phyloP scores from a whole-genome alignment of 192 early-diverging fungal species.

The Podila horticola region DNA sequence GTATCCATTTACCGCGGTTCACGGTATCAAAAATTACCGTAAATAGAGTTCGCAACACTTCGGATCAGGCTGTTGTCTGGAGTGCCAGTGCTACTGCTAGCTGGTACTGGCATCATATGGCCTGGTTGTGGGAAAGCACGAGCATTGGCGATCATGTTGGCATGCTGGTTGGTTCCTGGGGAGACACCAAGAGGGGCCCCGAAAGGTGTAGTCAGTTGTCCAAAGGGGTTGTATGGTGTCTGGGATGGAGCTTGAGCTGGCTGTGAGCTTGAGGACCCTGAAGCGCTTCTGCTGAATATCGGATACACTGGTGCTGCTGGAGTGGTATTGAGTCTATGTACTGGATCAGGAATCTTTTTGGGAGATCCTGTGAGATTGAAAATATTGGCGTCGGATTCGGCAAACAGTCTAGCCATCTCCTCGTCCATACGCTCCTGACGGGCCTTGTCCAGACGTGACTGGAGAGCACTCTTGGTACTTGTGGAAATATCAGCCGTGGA shows the following conservation, averaged over 20 bases:
- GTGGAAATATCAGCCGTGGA: neutral
- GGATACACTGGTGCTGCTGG: neutral
- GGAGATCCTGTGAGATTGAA: constrained; percentile 29
- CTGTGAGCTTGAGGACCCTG: neutral
- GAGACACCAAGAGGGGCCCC: neutral
- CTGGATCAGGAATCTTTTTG: neutral
- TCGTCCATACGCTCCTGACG: constrained; percentile 39
- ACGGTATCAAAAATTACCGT: no score
- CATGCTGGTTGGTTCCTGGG: neutral
- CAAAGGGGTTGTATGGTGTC: no score
- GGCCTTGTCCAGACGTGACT: constrained; percentile 27
- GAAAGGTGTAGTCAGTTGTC: neutral
- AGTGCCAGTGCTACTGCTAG: neutral
- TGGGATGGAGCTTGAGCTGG: no score
- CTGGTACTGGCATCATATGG: neutral
- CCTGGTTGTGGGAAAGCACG: neutral
- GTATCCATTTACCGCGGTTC: no score
- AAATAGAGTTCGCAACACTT: no score
- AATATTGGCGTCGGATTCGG: constrained; percentile 22
- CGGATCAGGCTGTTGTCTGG: no score
- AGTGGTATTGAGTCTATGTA: neutral
- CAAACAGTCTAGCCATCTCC: constrained; percentile 45
- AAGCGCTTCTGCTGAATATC: neutral
- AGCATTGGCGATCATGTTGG: neutral
- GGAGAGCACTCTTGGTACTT: neutral